Conservation (phyloP, 2,329 filamentous ascomycete genomes). For the Monilinia laxa region DNA sequence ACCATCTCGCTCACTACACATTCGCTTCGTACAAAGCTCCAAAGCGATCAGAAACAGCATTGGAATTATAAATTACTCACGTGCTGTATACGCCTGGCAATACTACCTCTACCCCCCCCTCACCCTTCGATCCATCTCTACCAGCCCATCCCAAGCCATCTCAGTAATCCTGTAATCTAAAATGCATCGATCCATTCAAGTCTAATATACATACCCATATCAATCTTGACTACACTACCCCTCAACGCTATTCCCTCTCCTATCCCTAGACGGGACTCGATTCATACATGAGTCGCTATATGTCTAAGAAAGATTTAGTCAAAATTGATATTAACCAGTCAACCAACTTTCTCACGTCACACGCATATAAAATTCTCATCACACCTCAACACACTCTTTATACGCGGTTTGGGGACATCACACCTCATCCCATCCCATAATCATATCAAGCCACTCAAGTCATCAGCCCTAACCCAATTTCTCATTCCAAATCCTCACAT, state of each 20-base stretch:
- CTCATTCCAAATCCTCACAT: not conserved
- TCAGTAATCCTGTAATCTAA: too few species aligned
- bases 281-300: not conserved
- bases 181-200: not conserved
- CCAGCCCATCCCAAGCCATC: not conserved
- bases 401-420: not conserved
- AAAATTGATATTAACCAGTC: not conserved
- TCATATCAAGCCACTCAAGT: not conserved
- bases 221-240: not conserved
- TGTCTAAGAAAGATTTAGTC: not conserved
- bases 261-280: not conserved
- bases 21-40: slow-evolving; percentile 1
- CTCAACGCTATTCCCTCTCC: not conserved
- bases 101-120: not conserved
- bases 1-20: not conserved
- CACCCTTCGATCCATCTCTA: not conserved
- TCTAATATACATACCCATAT: not conserved
- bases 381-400: not conserved
- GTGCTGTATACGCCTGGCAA: slow-evolving; percentile 2
- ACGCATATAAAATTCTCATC: not conserved
- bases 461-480: not conserved
- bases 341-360: slow-evolving; percentile 7
- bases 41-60: not conserved
- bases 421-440: not conserved
- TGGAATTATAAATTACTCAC: slow-evolving; percentile 10